A percentile compares a stretch with the other conserved stretches of the same genome.
phyloP scores from a whole-genome alignment of 129 eudicot genomes.

The Lonicera japonica region DNA sequence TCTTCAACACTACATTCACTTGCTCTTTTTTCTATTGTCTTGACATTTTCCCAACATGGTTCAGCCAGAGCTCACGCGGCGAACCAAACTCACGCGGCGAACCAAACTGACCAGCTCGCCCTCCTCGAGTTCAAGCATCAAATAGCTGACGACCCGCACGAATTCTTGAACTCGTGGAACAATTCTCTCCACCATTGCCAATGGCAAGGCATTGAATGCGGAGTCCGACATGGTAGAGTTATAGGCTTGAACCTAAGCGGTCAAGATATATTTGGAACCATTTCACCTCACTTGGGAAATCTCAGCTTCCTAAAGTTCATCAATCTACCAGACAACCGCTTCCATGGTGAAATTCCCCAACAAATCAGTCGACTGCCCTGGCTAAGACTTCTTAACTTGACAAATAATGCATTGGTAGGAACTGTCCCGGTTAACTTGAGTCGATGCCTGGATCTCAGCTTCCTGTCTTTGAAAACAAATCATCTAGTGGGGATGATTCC shows the following conservation, averaged over 20 bases:
- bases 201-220: slow-evolving; percentile 15
- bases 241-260: slow-evolving; percentile 1
- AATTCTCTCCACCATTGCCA: slow-evolving; percentile 1
- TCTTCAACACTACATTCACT: background rate
- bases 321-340: slow-evolving; percentile 18
- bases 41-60: background rate
- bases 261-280: too few species aligned
- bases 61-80: too few species aligned
- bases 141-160: background rate
- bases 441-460: slow-evolving; percentile 18
- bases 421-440: slow-evolving; percentile 19
- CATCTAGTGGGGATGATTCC: slow-evolving; percentile 21
- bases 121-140: slow-evolving; percentile 6
- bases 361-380: slow-evolving; percentile 23
- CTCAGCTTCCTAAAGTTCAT: slow-evolving; percentile 23
- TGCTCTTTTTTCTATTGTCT: background rate
- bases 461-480: slow-evolving; percentile 17
- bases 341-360: slow-evolving; percentile 23
- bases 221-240: slow-evolving; percentile 11
- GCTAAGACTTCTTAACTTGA: slow-evolving; percentile 9
- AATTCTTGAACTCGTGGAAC: slow-evolving; percentile 13
- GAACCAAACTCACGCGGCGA: background rate
- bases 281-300: slow-evolving; percentile 34
- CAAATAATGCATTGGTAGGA: slow-evolving; percentile 24
- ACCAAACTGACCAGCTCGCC: slow-evolving; percentile 1